phyloP scores from a whole-genome alignment of 2,329 filamentous ascomycete species.

The Lachnum nothofagi region DNA sequence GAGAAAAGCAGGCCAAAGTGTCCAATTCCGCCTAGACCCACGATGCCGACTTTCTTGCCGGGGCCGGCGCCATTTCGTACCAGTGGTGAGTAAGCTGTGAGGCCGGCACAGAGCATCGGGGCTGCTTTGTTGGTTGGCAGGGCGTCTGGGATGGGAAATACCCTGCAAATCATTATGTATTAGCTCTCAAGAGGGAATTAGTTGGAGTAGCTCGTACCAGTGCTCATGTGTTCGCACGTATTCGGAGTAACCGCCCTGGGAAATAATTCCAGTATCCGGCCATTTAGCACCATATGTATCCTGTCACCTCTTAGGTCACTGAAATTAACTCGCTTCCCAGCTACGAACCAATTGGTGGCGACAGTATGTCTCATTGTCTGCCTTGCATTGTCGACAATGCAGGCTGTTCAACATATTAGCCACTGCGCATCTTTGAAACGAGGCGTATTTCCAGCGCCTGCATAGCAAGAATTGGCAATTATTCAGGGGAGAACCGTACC shows the following conservation, averaged over 20 bases:
- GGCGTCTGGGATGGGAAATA: conserved; percentile 69
- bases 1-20: conserved; percentile 68
- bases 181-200: conserved; percentile 58
- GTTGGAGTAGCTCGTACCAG: conserved; percentile 40
- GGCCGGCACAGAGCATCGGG: conserved; percentile 78
- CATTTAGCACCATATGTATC: conserved; percentile 48
- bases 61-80: conserved; percentile 70
- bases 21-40: conserved; percentile 67
- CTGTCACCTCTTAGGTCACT: no score
- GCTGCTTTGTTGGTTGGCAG: conserved; percentile 60
- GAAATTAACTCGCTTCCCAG: no score
- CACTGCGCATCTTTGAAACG: no score
- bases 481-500: no score
- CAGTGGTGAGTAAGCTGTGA: conserved; percentile 75
- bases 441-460: no score
- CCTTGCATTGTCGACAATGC: conserved; percentile 49
- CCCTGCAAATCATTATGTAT: conserved; percentile 36
- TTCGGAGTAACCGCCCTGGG: conserved; percentile 61
- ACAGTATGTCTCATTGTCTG: conserved; percentile 53
- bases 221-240: conserved; percentile 73
- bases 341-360: conserved; percentile 41
- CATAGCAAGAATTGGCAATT: no score
- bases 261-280: conserved; percentile 55
- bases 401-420: no score
- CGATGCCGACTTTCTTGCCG: conserved; percentile 72